Conservation (phyloP, 1,284 basidiomycete species). For the Irpex lacteus region DNA sequence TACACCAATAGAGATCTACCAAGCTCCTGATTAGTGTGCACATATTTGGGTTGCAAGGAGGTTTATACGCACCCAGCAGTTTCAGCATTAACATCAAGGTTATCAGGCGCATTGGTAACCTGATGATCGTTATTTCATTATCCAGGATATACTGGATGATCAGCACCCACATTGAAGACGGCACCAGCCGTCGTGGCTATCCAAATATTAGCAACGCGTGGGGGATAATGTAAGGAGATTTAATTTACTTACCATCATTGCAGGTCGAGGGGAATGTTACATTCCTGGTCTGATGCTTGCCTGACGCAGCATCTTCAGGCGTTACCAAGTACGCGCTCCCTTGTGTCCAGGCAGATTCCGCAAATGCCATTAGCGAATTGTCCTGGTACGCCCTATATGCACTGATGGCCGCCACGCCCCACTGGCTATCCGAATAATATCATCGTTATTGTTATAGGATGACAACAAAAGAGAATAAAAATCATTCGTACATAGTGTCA, state of each 20-base stretch:
- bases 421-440: neutral
- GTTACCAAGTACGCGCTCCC: neutral
- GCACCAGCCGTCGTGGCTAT: neutral
- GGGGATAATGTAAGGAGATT: no score
- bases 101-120: neutral
- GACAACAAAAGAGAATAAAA: no score
- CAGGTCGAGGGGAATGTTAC: neutral
- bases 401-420: slow-evolving; percentile 2
- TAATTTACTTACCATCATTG: neutral
- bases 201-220: neutral
- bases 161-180: neutral
- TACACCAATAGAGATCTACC: neutral
- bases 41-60: neutral
- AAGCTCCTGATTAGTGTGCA: no score
- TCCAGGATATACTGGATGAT: neutral
- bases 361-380: neutral
- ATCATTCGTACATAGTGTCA: neutral
- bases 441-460: neutral
- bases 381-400: slow-evolving; percentile 4
- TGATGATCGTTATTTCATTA: neutral
- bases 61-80: neutral
- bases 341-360: neutral
- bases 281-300: neutral
- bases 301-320: neutral
- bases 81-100: neutral